A percentile compares a stretch with the other conserved stretches of the same genome.
Conservation (phyloP, 768 basidiomycete species). For the Trametes punicea region DNA sequence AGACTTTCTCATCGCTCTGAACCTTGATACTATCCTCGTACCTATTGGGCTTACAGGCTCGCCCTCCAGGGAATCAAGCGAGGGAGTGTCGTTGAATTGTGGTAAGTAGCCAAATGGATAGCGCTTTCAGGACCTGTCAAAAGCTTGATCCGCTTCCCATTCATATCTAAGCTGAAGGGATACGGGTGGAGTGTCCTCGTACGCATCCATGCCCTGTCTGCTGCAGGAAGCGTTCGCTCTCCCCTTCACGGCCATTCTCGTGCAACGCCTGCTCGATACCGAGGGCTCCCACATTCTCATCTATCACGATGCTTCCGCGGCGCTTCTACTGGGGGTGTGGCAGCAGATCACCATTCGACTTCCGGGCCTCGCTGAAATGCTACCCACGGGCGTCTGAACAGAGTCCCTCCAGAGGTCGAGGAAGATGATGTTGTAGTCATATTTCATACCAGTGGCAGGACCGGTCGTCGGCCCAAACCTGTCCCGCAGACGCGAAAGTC, state of each 20-base stretch:
- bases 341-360: not conserved
- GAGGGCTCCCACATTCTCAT: conserved; percentile 11
- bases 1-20: conserved; percentile 1
- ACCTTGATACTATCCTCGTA: not conserved
- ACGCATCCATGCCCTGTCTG: conserved; percentile 23
- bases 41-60: not conserved
- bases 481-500: conserved; percentile 25
- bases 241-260: conserved; percentile 14
- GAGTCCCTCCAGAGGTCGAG: not conserved
- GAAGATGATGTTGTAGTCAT: conserved; percentile 26
- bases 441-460: conserved; percentile 31
- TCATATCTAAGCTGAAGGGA: conserved; percentile 24
- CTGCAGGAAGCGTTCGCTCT: conserved; percentile 28
- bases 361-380: not conserved
- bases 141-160: too few species aligned
- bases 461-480: conserved; percentile 28
- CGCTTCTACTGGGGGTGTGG: not conserved
- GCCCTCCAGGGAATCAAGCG: not conserved
- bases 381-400: not conserved
- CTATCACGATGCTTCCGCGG: not conserved
- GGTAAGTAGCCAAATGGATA: not conserved
- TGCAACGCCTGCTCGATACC: conserved; percentile 16
- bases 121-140: not conserved
- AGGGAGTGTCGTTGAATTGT: conserved; percentile 6
- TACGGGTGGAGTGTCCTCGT: conserved; percentile 24